These are phyloP conservation scores for Penicillium capsulatum DNA, from an alignment of 2,329 filamentous ascomycete genomes.

Conservation along the genomic window DNA sequence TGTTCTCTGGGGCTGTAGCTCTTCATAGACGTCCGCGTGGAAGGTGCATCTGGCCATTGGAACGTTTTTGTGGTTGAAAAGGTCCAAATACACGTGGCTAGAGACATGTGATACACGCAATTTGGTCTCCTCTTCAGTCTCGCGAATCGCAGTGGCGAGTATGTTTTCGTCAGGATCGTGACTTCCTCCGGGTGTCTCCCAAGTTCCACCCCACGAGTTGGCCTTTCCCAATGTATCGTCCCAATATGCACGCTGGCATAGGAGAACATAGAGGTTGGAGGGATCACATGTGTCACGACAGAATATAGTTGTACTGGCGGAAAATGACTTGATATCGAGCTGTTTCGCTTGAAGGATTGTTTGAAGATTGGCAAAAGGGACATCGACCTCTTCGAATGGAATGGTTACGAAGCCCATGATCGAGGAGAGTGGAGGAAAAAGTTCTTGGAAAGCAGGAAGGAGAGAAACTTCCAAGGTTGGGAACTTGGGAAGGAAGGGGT, in stretches of 20 bases:
- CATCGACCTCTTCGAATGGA: constrained; percentile 4
- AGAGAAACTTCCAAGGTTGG: background rate
- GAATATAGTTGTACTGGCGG: constrained; percentile 4
- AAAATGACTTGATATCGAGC: constrained; percentile 5
- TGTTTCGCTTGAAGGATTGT: constrained; percentile 1
- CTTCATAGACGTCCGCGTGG: constrained; percentile 3
- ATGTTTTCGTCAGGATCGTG: constrained; percentile 1
- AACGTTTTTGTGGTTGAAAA: constrained; percentile 4
- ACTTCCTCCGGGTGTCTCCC: constrained; percentile 2
- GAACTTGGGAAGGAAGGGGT: background rate
- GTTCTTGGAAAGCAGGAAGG: background rate
- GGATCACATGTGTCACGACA: background rate
- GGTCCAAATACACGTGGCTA: constrained; percentile 2
- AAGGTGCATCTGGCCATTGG: constrained; percentile 5
- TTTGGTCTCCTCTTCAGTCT: constrained; percentile 5
- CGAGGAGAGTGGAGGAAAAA: background rate
- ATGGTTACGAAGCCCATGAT: constrained; percentile 2
- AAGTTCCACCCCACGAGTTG: constrained; percentile 3
- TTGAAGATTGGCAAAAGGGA: constrained; percentile 6
- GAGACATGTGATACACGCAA: constrained; percentile 2
- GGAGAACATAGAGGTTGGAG: constrained; percentile 1
- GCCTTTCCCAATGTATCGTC: constrained; percentile 1
- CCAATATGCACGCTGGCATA: constrained; percentile 3
- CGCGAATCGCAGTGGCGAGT: constrained; percentile 2
- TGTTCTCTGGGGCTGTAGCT: constrained; percentile 2